These are phyloP conservation scores for Moringa oleifera DNA, from an alignment of 345 rosid species.

Conservation along the genomic window DNA sequence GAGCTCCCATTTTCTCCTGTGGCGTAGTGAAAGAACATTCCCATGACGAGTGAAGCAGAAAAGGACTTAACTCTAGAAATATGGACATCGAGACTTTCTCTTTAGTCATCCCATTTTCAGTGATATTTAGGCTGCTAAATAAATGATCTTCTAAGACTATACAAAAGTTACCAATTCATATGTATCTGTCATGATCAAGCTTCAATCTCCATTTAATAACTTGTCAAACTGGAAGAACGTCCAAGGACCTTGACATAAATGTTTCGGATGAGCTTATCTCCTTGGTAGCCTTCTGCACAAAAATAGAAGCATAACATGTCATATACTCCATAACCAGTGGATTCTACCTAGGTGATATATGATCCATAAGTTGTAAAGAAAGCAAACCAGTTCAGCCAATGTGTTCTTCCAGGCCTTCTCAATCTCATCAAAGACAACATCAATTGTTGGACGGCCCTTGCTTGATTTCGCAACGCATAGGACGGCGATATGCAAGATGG, in stretches of 20 bases:
- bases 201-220: background rate
- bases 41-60: no score
- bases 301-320: background rate
- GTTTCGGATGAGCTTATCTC: conserved; percentile 19
- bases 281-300: conserved; percentile 15
- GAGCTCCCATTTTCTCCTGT: no score
- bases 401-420: conserved; percentile 46
- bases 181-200: no score
- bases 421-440: conserved; percentile 39
- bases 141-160: no score
- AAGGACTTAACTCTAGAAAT: no score
- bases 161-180: no score
- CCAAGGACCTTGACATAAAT: conserved; percentile 24
- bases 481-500: conserved; percentile 44
- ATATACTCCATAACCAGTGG: background rate
- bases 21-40: no score
- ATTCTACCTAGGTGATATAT: no score
- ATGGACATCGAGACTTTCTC: no score
- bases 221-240: conserved; percentile 23
- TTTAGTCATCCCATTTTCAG: no score
- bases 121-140: no score
- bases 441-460: conserved; percentile 48
- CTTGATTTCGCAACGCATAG: conserved; percentile 45
- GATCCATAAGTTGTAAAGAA: background rate
- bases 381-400: conserved; percentile 23